Base-by-base conservation (phyloP, 1,139 yeast genomes). In the Debaryomyces sp. region DNA sequence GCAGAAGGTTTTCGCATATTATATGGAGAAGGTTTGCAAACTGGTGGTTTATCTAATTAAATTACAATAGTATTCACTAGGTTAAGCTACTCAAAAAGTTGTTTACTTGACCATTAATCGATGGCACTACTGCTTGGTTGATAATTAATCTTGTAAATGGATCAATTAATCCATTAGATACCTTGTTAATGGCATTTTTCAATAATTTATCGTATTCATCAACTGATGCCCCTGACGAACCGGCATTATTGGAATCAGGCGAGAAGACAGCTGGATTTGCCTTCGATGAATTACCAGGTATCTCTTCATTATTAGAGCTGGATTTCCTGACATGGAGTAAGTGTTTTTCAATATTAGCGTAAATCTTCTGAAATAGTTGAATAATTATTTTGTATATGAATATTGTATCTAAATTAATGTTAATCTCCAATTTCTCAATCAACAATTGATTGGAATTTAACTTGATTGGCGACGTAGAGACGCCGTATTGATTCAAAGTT, bases 1-100 rank as follows among this genome's bases (percentile, higher is more conserved):
- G 96, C 7, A 75, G 95, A 53, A 67, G 85, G 54, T 71, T 78
- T 54, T 84, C 89, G 49, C 73, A 71, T 54, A 40, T 68, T 21
- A 49, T 73, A 15, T 73, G 77, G 77, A 57, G 59, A 36, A 56
- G 54, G 41, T 47, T 72, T 13, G 75, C 76, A 21, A 61, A 64
- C 18, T 64, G 73, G 72, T 66, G 66, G 66, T 70, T 54, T 53
- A 49, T 51, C 30, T 41, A 41, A 17, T 13, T 40, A 9, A 18
- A 36, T 37, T 41, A 26, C 26, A 17, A 23, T 23, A 8, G 9
- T 15, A 33, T 41, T 13, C 15, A 40, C 35, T 33, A 39, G 12
- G 32, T 37, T 45, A 70, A 60, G 39, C 62, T 63, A 38, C 58
- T 58, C 21, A 73, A 57, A 45, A 75, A 63, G 40, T 61, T 56